A percentile compares a stretch with the other conserved stretches of the same genome.
Evolutionary conservation across 1,284 basidiomycete species (phyloP).

Genomic region (Pseudozyma sp.): DNA sequence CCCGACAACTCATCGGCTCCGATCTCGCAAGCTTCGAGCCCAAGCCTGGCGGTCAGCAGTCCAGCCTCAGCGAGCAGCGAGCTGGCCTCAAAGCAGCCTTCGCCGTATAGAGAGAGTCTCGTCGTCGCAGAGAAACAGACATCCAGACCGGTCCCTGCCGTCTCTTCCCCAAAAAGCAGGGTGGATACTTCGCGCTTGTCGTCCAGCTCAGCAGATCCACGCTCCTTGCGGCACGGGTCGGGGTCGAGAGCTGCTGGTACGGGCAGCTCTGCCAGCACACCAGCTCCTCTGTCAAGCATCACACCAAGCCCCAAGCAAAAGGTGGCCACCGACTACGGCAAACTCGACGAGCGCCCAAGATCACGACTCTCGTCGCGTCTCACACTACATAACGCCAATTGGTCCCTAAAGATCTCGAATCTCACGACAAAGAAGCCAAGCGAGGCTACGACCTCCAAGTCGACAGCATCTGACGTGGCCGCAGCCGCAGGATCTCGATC

Average conservation of each 20-base stretch:
- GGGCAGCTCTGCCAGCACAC: background rate
- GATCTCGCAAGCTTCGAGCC: constrained; percentile 20
- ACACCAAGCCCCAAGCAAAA: constrained; percentile 9
- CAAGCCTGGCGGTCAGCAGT: constrained; percentile 7
- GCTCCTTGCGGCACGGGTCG: too few species aligned
- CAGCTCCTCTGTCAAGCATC: constrained; percentile 2
- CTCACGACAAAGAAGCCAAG: constrained; percentile 19
- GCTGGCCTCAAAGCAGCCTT: background rate
- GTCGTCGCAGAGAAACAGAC: too few species aligned
- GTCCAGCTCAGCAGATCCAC: too few species aligned
- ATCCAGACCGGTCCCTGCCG: too few species aligned
- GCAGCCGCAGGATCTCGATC: constrained; percentile 1
- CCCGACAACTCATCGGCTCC: constrained; percentile 9
- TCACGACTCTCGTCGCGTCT: constrained; percentile 31
- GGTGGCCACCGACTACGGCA: constrained; percentile 23
- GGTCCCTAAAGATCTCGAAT: constrained; percentile 22
- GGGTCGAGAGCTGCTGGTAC: background rate
- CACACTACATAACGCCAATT: constrained; percentile 17
- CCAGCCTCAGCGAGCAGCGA: constrained; percentile 3
- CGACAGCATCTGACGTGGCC: background rate
- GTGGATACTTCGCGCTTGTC: too few species aligned
- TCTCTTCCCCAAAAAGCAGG: too few species aligned
- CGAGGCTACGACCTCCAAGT: constrained; percentile 1
- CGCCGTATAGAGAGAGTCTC: background rate
- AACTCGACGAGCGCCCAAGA: constrained; percentile 17